Evolutionary conservation across 306 rosid species (phyloP), one percentile per base, ranked within the genome.

Genomic region (Rosa chinensis): DNA sequence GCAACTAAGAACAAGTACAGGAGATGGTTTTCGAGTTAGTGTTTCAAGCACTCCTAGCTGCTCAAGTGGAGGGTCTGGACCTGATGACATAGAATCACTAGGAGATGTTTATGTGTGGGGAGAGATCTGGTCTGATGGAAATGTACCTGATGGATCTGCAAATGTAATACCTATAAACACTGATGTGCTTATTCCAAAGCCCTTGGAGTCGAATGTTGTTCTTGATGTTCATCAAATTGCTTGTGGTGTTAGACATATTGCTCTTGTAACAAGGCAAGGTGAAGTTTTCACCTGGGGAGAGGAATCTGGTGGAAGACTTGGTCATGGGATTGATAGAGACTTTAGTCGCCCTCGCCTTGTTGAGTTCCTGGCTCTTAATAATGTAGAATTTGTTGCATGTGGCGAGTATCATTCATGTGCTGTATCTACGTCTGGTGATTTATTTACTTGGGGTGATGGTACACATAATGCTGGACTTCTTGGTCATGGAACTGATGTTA

Each of bases 261-360:
- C 93, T 79, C 91, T 96, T 8, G 93, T 91, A 43, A 96, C 99
- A 66, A 89, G 93, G 88, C 97, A 96, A 80, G 99, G 99, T 63
- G 99, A 96, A 86, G 91, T 93, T 87, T 96, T 96, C 80, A 91
- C 98, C 13, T 96, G 99, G 99, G 99, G 99, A 70, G 99, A 93
- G 81, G 98, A 91, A 79, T 90, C 86, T 70, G 98, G 97, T 1
- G 99, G 99, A 82, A 87, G 94, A 71, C 97, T 96, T 43, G 99
- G 99, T 40, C 98, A 91, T 77, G 99, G 99, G 48, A 73, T 84
- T 72, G 96, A 93, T 78, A 91, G 82, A 85, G 86, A 88, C 79
- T 86, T 77, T 58, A 80, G 91, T 64, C 82, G 58, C 61, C 99
- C 98, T 14, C 86, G 48, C 23, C 93, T 93, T 67, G 97, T 96